Evolutionary conservation across 306 rosid species (phyloP), one percentile per base, ranked within the genome.

Genomic region (Cucumis hystrix): DNA sequence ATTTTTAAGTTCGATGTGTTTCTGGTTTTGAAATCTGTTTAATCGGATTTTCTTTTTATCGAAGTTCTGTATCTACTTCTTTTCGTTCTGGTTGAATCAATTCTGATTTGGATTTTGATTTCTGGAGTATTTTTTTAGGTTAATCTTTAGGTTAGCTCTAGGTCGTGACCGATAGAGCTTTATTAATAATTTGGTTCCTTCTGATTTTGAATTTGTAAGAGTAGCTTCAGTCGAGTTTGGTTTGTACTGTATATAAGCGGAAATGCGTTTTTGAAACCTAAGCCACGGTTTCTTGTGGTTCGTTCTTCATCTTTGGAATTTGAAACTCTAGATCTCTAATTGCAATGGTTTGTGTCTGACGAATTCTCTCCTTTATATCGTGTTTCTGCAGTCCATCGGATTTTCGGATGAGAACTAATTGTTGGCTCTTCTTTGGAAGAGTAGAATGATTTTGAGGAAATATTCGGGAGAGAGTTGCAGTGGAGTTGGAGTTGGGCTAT

Each of bases 391-490:
- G 84, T 74, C 37, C 56, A 54, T 80, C 54, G 77, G 70, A 72
- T 57, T 78, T 60, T 80, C 62, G 82, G 57, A 69, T 64, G 79
- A 80, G 82, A 71, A 76, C 74, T 84, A 67, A 78, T 79, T 78
- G 56, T 59, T 75, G 83, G 79, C 41, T 72, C 76, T 85, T 78
- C 59, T 39, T 74, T 25, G 84, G 57, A 83, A 79, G 74, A 82
- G 69, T 85, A 89, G 83, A 86, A 91, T 93, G 98, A 87, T 91
- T 80, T 86, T 91, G 98, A 88, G 77, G 79, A 67, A 79, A 84
- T 63, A 77, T 79, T 75, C 80, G 57, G 79, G 72, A 86, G 82
- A 81, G 47, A 88, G 72, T 81, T 76, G 81, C 81, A 74, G 85
- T 82, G 83, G 80, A 79, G 81, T 84, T 7, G 87, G 84, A 76